Evolutionary conservation across 108 stramenopile species (phyloP).

Genomic region (Pseudonitzschia multiseries): DNA sequence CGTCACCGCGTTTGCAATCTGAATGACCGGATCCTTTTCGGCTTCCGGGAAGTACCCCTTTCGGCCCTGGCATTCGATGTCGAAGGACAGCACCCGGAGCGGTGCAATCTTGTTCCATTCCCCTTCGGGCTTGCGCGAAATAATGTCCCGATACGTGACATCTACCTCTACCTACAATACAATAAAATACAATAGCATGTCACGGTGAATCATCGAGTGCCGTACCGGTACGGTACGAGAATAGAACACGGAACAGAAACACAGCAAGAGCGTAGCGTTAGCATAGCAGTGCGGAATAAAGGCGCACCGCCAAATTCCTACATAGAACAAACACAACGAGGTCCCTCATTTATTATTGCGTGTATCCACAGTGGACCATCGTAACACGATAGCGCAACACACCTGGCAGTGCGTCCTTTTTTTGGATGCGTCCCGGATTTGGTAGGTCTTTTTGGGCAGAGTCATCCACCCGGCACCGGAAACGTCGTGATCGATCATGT

Average conservation of each 20-base stretch:
- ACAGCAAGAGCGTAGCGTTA: no score
- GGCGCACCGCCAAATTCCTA: no score
- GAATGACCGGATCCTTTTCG: constrained; percentile 98
- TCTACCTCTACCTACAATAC: constrained; percentile 92
- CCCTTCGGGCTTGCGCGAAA: constrained; percentile 88
- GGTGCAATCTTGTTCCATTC: constrained; percentile 97
- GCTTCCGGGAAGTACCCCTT: constrained; percentile 98
- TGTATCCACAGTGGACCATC: no score
- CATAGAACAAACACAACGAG: no score
- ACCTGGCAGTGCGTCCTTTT: constrained; percentile 91
- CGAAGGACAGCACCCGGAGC: constrained; percentile 92
- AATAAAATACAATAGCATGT: no score
- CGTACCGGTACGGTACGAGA: no score
- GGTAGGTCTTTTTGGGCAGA: constrained; percentile 84
- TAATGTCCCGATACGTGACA: constrained; percentile 87
- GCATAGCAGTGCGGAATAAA: no score
- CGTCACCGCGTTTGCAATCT: constrained; percentile 95
- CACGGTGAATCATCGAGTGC: no score
- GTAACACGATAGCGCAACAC: no score
- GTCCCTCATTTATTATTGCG: no score
- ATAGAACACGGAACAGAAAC: no score
- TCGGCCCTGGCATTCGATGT: constrained; percentile 98
- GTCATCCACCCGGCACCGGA: constrained; percentile 95
- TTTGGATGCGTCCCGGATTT: constrained; percentile 49
- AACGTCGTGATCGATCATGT: constrained; percentile 96